Conservation (phyloP, 2,329 filamentous ascomycete genomes). For the Talaromyces marneffei region DNA sequence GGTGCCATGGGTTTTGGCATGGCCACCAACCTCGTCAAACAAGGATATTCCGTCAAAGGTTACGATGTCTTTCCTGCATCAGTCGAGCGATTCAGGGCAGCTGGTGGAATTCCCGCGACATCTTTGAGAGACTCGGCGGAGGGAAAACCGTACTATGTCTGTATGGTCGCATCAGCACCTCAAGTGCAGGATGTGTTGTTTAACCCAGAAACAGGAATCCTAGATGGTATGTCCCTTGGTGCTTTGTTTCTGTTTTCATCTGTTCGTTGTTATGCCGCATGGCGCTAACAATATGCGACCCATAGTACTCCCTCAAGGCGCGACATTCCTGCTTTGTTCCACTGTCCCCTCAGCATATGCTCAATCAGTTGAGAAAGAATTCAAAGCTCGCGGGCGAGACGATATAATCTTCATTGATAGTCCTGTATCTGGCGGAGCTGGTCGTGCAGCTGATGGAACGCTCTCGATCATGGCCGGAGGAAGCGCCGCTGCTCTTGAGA, state of each 20-base stretch:
- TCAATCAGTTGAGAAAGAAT: slow-evolving; percentile 52
- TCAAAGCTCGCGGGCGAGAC: slow-evolving; percentile 50
- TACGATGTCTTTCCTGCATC: slow-evolving; percentile 66
- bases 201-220: slow-evolving; percentile 50
- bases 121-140: slow-evolving; percentile 58
- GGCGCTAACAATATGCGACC: slow-evolving; percentile 14
- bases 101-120: slow-evolving; percentile 55
- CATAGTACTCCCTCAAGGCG: slow-evolving; percentile 49
- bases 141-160: slow-evolving; percentile 57
- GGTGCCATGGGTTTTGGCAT: slow-evolving; percentile 80
- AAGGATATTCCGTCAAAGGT: slow-evolving; percentile 62
- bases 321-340: slow-evolving; percentile 61
- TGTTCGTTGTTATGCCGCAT: too few species aligned
- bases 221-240: slow-evolving; percentile 19
- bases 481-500: slow-evolving; percentile 51
- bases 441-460: slow-evolving; percentile 63
- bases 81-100: slow-evolving; percentile 58
- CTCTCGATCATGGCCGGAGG: slow-evolving; percentile 70
- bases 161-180: slow-evolving; percentile 69
- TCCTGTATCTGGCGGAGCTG: slow-evolving; percentile 66
- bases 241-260: neutral
- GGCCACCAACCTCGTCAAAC: slow-evolving; percentile 65
- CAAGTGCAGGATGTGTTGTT: slow-evolving; percentile 64
- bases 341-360: slow-evolving; percentile 65
- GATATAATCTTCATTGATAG: slow-evolving; percentile 66